Base-by-base conservation (phyloP, 169 alveolate species). In the Eimeria brunetti region DNA sequence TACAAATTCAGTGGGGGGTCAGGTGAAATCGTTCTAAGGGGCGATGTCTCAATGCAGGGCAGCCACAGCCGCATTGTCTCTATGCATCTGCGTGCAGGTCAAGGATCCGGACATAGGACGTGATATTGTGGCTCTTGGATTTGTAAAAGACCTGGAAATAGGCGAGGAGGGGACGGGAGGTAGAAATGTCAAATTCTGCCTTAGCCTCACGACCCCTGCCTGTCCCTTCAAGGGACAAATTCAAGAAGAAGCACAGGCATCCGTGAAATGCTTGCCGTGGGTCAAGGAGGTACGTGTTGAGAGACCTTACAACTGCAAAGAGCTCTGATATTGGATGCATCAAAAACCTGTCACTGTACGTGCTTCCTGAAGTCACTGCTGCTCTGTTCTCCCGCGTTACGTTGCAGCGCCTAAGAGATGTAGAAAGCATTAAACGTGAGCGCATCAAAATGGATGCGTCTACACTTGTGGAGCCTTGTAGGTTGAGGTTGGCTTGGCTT, bases 181-280 rank as follows among this genome's bases (percentile, higher is more conserved):
- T 14, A 95, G 96, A 69, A 18, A 58, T 7, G 98, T 97, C 46
- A 81, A 94, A 20, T 97, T 97, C 78, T 96, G 96, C 41, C 86
- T 97, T 71, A 95, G 97, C 46, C 96, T 97, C 83, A 97, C 98
- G 36, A 97, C 98, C 33, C 98, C 98, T 18, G 97, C 98, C 33
- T 97, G 98, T 67, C 98, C 98, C 62, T 96, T 97, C 84, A 97
- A 97, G 51, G 97, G 96, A 36, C 95, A 92, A 41, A 96, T 97
- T 73, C 96, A 96, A 58, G 71, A 86, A 33, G 92, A 86, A 38
- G 92, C 92, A n/a, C 41, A 86, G 62, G 46, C 92, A 3, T 46
- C 46, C 16, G 92, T 97, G 49, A 69, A 44, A 16, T 49, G 76
- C 20, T 88, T 96, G 71, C 97, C 95, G 7, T 97, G 98, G 97